A percentile compares a stretch with the other conserved stretches of the same genome.
phyloP scores from a whole-genome alignment of 2,329 filamentous ascomycete species.

The Ceratocystis diversiconidia region DNA sequence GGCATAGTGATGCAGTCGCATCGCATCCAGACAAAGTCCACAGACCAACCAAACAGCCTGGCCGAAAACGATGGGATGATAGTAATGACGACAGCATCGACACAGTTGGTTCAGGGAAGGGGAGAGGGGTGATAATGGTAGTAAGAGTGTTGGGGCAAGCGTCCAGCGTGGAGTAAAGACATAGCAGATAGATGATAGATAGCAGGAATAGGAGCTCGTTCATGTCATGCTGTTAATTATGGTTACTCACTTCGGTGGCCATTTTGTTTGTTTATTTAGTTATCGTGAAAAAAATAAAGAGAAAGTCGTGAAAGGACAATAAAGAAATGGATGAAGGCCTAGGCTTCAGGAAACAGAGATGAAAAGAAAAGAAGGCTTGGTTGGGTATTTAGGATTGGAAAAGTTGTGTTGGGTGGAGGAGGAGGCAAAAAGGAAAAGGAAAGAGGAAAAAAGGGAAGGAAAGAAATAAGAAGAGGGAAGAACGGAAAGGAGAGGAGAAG shows the following conservation, averaged over 20 bases:
- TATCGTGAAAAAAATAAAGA: constrained; percentile 15
- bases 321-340: constrained; percentile 16
- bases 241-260: constrained; percentile 46
- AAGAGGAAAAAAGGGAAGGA: constrained; percentile 7
- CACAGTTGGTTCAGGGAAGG: background rate
- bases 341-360: constrained; percentile 12
- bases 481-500: constrained; percentile 6
- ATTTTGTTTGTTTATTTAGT: constrained; percentile 30
- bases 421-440: background rate
- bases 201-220: constrained; percentile 5
- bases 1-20: background rate
- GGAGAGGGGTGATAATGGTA: background rate
- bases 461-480: background rate
- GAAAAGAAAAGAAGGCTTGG: constrained; percentile 15
- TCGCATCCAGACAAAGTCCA: background rate
- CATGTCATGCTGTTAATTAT: too few relatives aligned
- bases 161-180: background rate
- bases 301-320: constrained; percentile 7
- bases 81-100: background rate
- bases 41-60: background rate
- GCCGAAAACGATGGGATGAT: background rate
- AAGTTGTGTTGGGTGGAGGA: constrained; percentile 12
- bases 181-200: constrained; percentile 15
- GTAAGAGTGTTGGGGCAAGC: background rate
- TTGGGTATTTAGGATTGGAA: constrained; percentile 16